Conservation (phyloP, 208 protist species). For the Crithidia expoeki region DNA sequence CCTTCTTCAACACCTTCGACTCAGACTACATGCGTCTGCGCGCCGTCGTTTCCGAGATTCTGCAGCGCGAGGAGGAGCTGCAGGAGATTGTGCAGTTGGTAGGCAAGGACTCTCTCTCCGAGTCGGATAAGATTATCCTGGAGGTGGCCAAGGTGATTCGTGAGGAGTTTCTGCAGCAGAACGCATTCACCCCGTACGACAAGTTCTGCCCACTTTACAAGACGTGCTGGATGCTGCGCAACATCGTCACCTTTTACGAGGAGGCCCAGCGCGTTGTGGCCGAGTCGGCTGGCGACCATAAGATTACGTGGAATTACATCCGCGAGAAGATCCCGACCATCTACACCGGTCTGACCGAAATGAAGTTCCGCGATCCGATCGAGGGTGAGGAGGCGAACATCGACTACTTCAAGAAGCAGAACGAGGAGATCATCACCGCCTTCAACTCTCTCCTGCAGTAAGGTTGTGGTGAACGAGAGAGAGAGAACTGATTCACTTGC, state of each 20-base stretch:
- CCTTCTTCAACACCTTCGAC: conserved; percentile 97
- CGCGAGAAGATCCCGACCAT: conserved; percentile 88
- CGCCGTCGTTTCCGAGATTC: conserved; percentile 94
- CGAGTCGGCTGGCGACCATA: conserved; percentile 91
- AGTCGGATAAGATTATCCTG: conserved; percentile 99
- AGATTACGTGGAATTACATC: conserved; percentile 97
- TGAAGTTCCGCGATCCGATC: conserved; percentile 92
- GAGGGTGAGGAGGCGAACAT: conserved; percentile 88
- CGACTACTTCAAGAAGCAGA: conserved; percentile 90
- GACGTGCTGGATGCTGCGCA: conserved; percentile 98
- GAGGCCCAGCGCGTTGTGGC: conserved; percentile 91
- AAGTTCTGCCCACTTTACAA: conserved; percentile 98
- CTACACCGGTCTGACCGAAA: conserved; percentile 87
- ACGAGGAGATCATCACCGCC: conserved; percentile 86
- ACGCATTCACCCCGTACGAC: conserved; percentile 99
- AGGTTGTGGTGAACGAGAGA: conserved; percentile 6
- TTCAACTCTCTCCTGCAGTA: conserved; percentile 88
- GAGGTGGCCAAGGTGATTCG: conserved; percentile 99
- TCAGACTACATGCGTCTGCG: conserved; percentile 96
- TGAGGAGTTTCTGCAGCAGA: conserved; percentile 99
- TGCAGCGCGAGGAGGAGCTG: conserved; percentile 99
- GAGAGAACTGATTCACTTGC: not conserved
- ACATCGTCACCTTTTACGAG: conserved; percentile 98
- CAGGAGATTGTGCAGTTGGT: conserved; percentile 99
- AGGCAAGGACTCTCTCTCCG: conserved; percentile 99